A percentile compares a stretch with the other conserved stretches of the same genome.
phyloP scores from a whole-genome alignment of 2,329 filamentous ascomycete genomes.

The Sporothrix luriei region DNA sequence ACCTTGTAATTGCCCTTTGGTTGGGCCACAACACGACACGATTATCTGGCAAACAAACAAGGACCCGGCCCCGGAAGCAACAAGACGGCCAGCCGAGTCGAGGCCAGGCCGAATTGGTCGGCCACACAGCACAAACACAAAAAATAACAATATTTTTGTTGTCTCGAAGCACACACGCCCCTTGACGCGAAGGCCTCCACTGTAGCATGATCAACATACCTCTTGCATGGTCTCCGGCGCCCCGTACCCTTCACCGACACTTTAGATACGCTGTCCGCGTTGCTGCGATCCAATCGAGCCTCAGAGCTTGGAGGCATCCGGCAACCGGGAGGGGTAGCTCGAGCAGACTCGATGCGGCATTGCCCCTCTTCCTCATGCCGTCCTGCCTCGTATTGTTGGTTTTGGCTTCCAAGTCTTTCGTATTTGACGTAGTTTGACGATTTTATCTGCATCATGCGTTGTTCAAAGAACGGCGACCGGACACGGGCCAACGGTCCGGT shows the following conservation, averaged over 20 bases:
- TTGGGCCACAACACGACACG: constrained; percentile 8
- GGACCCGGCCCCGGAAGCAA: background rate
- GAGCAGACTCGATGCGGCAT: background rate
- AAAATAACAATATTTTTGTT: background rate
- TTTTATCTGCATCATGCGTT: constrained; percentile 3
- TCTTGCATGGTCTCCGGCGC: constrained; percentile 10
- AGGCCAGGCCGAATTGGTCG: background rate
- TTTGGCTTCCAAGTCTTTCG: background rate
- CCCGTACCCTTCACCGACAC: constrained; percentile 23
- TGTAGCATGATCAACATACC: background rate
- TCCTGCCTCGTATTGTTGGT: background rate
- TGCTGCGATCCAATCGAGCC: background rate
- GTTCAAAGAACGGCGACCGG: background rate
- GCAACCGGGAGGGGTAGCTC: constrained; percentile 15
- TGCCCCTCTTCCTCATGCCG: background rate
- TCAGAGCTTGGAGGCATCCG: background rate
- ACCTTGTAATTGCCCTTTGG: background rate
- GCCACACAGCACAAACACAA: background rate
- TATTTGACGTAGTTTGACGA: background rate
- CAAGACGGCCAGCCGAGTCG: background rate
- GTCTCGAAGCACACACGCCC: background rate
- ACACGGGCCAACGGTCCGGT: constrained; percentile 1
- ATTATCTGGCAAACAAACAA: background rate
- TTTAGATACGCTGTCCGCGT: background rate
- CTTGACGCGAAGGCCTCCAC: background rate